phyloP scores from a whole-genome alignment of 1,284 basidiomycete genomes.

The Ceratorhiza oryzae-sativae region DNA sequence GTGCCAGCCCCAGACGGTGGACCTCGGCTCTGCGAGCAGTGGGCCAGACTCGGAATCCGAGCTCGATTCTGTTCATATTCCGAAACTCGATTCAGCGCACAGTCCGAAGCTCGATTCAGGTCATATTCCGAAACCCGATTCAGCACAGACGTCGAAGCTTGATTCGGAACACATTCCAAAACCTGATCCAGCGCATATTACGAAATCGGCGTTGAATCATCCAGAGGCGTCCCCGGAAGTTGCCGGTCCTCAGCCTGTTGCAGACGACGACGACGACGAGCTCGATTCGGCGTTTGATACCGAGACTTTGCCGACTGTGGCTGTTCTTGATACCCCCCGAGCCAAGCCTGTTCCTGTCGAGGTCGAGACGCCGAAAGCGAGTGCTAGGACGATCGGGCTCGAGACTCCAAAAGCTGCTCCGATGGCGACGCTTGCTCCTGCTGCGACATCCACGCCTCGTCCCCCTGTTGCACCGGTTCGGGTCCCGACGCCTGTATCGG shows the following conservation, averaged over 20 bases:
- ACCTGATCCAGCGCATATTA: no score
- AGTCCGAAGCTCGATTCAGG: no score
- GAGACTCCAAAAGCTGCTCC: not conserved
- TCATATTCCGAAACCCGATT: no score
- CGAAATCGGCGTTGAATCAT: no score
- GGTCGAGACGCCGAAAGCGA: not conserved
- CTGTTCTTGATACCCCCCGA: not conserved
- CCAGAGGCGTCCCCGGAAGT: no score
- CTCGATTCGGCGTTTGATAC: not conserved
- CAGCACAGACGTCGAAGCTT: no score
- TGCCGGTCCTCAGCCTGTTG: not conserved
- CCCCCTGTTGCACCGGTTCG: not conserved
- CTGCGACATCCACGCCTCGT: not conserved
- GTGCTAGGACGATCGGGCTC: not conserved
- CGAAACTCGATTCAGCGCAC: no score
- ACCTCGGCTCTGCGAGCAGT: no score
- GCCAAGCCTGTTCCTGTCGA: not conserved
- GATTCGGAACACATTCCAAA: no score
- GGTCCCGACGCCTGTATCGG: not conserved
- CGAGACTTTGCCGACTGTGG: constrained; percentile 2
- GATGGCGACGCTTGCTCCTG: not conserved
- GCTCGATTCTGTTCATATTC: no score
- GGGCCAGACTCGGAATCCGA: not conserved
- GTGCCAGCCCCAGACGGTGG: no score
- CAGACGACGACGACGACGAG: constrained; percentile 13